Percentiles rank a stretch among this genome's conserved stretches.
These are phyloP conservation scores for Daldinia bambusicola DNA, from an alignment of 495 filamentous ascomycete genomes.

Conservation along the genomic window DNA sequence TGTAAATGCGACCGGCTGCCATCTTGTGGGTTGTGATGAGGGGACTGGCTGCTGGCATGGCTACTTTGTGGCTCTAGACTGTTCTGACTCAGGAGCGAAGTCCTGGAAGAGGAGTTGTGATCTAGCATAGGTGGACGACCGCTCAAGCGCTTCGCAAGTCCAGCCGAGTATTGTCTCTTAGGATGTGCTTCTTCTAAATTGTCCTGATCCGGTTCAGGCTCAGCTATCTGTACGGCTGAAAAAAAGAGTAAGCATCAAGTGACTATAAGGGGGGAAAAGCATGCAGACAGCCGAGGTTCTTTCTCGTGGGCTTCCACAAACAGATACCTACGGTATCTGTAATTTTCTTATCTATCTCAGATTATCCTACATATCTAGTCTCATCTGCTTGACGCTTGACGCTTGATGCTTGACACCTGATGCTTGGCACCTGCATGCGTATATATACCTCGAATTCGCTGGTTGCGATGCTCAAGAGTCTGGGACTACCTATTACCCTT, in stretches of 20 bases:
- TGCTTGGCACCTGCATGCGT: background rate
- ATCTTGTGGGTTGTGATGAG: conserved; percentile 45
- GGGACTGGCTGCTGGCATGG: conserved; percentile 42
- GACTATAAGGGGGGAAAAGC: background rate
- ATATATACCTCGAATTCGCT: background rate
- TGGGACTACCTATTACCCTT: background rate
- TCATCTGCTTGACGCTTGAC: background rate
- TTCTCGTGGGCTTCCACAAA: conserved; percentile 9
- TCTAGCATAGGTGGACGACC: conserved; percentile 51
- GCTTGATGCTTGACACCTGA: background rate
- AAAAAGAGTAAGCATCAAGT: conserved; percentile 33
- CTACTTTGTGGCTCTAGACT: conserved; percentile 46
- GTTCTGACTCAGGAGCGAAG: conserved; percentile 53
- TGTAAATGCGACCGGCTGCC: conserved; percentile 11
- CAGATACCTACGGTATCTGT: background rate
- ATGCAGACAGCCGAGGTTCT: background rate
- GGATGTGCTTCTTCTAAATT: conserved; percentile 51
- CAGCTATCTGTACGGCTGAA: conserved; percentile 61
- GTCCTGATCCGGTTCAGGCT: conserved; percentile 50
- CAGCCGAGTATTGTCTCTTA: conserved; percentile 58
- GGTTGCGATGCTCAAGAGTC: background rate
- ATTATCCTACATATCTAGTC: background rate
- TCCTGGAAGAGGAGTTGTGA: conserved; percentile 51
- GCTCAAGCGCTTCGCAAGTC: conserved; percentile 54
- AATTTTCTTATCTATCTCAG: background rate